Evolutionary conservation across 176 grass and related monocot species (phyloP), one percentile per base, ranked within the genome.

Genomic region (Paspalum vaginatum): DNA sequence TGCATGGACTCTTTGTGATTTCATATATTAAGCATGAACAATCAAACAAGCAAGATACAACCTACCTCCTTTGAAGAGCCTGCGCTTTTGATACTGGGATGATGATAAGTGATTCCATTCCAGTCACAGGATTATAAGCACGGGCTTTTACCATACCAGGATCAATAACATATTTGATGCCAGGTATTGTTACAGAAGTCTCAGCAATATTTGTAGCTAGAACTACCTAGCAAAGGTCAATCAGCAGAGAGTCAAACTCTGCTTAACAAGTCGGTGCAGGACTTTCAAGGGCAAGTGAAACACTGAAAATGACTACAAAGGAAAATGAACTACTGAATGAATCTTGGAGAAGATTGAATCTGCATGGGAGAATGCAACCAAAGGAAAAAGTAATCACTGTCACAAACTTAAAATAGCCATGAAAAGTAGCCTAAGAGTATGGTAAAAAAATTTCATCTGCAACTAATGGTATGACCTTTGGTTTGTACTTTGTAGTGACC

Each of bases 131-230:
- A 89, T 95, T 98, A 74, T 98, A 98, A 15, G 92, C 87, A 61
- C 96, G 90, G 61, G 92, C 96, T 91, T 98, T 95, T 49, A 98
- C 96, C 88, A 94, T 89, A 42, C 92, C 96, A 81, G 90, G 80
- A 85, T 98, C 92, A 71, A 98, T 93, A 79, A 95, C 92, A 89
- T 98, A 98, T 81, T 98, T 98, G 68, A 98, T 98, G 63, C 96
- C 90, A 77, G 92, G 82, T 87, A 98, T 98, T 84, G 96, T 98
- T 84, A 98, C 84, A 72, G 92, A 98, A 78, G 92, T 98, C 70
- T 98, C 96, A 9, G 90, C 96, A 88, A 98, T 98, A 91, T 98
- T 98, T 53, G 95, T 98, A n/a, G 95, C 92, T 78, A 98, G 81
- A 87, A 98, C 91, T 40, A 98, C 92, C 95, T 95, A 68, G 22